Evolutionary conservation across 768 basidiomycete species (phyloP).

Genomic region (Astraeus odoratus): DNA sequence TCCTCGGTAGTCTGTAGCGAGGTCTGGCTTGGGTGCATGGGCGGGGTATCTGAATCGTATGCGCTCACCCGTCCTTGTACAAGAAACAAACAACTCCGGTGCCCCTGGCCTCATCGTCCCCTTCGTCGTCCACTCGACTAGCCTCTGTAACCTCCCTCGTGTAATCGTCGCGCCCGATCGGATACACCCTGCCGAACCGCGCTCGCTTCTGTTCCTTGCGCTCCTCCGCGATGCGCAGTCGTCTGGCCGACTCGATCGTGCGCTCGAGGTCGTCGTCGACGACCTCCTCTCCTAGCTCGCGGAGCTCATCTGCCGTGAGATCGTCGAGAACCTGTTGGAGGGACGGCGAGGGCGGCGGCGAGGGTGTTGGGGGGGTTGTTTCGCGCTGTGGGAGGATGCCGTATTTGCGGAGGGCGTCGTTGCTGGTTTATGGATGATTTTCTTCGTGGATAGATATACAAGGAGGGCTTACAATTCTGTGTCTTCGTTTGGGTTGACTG

Average conservation of each 20-base stretch:
- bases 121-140: conserved; percentile 62
- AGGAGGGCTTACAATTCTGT: conserved; percentile 79
- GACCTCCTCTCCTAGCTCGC: conserved; percentile 65
- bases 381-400: conserved; percentile 82
- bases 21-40: background rate
- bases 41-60: background rate
- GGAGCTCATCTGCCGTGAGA: conserved; percentile 55
- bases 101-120: conserved; percentile 60
- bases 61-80: conserved; percentile 89
- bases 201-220: conserved; percentile 48
- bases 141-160: conserved; percentile 93
- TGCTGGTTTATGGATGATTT: conserved; percentile 41
- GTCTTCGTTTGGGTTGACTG: conserved; percentile 82
- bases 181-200: conserved; percentile 79
- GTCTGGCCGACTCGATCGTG: conserved; percentile 57
- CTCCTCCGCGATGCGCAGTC: conserved; percentile 60
- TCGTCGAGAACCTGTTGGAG: conserved; percentile 63
- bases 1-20: conserved; percentile 61
- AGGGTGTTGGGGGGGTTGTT: conserved; percentile 64
- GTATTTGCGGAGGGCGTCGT: conserved; percentile 88
- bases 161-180: conserved; percentile 90
- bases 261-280: conserved; percentile 72
- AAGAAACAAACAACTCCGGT: conserved; percentile 93
- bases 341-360: conserved; percentile 71
- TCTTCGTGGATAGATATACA: background rate